phyloP scores from a whole-genome alignment of 129 eudicot species.

The Silybum marianum region DNA sequence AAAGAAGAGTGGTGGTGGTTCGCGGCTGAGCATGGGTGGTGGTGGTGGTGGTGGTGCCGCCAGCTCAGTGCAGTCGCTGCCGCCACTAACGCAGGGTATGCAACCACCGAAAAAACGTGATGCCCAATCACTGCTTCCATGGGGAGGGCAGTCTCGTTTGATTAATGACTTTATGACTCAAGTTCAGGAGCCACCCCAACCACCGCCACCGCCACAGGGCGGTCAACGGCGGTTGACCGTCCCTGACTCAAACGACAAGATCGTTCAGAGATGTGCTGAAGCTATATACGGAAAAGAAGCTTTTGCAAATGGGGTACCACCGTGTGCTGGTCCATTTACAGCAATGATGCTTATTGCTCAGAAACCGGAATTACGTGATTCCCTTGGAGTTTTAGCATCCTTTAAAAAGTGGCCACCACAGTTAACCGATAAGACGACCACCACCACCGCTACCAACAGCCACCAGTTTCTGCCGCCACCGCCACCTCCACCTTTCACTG shows the following conservation, averaged over 20 bases:
- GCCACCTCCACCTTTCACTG: background rate
- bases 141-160: background rate
- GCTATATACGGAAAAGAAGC: background rate
- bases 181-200: background rate
- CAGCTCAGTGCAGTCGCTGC: background rate
- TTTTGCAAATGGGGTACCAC: background rate
- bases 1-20: background rate
- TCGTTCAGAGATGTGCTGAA: background rate
- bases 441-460: background rate
- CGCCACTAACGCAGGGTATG: background rate
- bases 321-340: background rate
- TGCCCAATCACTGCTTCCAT: background rate
- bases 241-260: background rate
- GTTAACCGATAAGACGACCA: too few relatives aligned
- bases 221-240: background rate
- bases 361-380: background rate
- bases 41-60: background rate
- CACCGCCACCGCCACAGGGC: background rate
- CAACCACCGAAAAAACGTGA: background rate
- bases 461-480: background rate
- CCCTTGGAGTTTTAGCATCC: background rate
- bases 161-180: background rate
- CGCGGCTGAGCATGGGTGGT: background rate
- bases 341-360: background rate
- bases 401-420: too few relatives aligned